These are phyloP conservation scores for Athelia psychrophila DNA, from an alignment of 1,284 basidiomycete genomes.

Conservation along the genomic window DNA sequence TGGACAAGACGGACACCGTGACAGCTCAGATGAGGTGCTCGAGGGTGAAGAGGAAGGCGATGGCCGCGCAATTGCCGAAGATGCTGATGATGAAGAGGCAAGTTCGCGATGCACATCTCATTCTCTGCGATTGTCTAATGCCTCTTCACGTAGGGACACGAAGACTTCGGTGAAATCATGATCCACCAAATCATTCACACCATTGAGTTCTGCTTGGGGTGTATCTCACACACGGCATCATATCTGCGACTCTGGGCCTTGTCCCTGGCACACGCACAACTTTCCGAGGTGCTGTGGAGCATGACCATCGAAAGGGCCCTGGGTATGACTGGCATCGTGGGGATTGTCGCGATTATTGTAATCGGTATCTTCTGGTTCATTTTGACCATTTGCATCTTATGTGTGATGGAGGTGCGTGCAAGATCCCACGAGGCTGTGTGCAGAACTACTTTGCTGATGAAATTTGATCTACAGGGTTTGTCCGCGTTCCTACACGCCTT, in stretches of 20 bases:
- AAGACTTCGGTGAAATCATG: constrained; percentile 93
- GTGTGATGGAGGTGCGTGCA: constrained; percentile 92
- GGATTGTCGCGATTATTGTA: constrained; percentile 59
- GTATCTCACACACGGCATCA: constrained; percentile 99
- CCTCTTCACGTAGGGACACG: constrained; percentile 63
- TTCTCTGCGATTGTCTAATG: constrained; percentile 4
- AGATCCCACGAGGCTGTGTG: no score
- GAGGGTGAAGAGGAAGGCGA: constrained; percentile 88
- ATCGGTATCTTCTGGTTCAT: constrained; percentile 82
- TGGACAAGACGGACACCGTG: constrained; percentile 46
- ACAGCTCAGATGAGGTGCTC: constrained; percentile 55
- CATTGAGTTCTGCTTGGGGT: constrained; percentile 97
- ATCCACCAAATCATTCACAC: constrained; percentile 98
- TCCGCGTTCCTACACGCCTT: constrained; percentile 96
- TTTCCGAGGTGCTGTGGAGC: constrained; percentile 91
- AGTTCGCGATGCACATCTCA: constrained; percentile 21
- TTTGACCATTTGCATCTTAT: constrained; percentile 76
- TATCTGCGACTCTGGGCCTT: constrained; percentile 99
- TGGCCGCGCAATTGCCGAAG: constrained; percentile 69
- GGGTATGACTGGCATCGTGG: constrained; percentile 51
- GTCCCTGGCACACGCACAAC: constrained; percentile 95
- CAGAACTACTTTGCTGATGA: constrained; percentile 2
- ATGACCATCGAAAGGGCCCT: constrained; percentile 77
- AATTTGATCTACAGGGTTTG: constrained; percentile 57
- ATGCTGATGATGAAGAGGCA: constrained; percentile 67